phyloP scores from a whole-genome alignment of 2,329 filamentous ascomycete genomes.

The Trichoderma koningiopsis region DNA sequence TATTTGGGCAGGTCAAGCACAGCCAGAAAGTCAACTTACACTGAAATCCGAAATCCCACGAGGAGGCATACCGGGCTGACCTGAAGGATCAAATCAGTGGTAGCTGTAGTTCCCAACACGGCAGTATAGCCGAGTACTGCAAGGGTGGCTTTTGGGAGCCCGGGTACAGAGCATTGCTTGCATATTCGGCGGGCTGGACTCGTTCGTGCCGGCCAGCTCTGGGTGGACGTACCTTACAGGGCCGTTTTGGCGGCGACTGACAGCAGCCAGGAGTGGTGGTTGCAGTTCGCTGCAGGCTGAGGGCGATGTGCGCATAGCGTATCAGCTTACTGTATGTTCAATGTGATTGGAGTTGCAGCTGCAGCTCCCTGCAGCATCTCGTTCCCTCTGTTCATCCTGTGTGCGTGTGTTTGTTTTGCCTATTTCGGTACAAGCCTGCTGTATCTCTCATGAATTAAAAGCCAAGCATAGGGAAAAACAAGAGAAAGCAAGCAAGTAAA shows the following conservation, averaged over 20 bases:
- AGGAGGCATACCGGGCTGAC: conserved; percentile 14
- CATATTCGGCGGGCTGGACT: not conserved
- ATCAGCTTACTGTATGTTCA: conserved; percentile 1
- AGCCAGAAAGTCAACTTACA: not conserved
- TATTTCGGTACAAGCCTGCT: no score
- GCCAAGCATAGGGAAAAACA: not conserved
- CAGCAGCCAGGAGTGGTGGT: not conserved
- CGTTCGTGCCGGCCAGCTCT: not conserved
- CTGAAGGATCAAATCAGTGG: conserved; percentile 22
- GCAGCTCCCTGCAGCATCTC: not conserved
- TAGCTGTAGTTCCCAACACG: conserved; percentile 21
- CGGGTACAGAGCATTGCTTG: conserved; percentile 16
- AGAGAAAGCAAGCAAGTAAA: not conserved
- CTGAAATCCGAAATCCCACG: not conserved
- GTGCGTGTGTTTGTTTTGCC: not conserved
- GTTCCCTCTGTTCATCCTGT: not conserved
- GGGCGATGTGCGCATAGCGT: not conserved
- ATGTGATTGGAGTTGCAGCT: not conserved
- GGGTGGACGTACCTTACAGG: not conserved
- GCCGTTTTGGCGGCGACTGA: not conserved
- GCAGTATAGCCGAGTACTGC: conserved; percentile 21
- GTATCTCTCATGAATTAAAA: not conserved
- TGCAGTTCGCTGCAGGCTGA: not conserved
- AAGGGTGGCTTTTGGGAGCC: conserved; percentile 6
- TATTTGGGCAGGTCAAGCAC: conserved; percentile 20